Evolutionary conservation across 192 early-diverging fungal species (phyloP), one percentile per base, ranked within the genome.

Genomic region (Linderina pennispora): DNA sequence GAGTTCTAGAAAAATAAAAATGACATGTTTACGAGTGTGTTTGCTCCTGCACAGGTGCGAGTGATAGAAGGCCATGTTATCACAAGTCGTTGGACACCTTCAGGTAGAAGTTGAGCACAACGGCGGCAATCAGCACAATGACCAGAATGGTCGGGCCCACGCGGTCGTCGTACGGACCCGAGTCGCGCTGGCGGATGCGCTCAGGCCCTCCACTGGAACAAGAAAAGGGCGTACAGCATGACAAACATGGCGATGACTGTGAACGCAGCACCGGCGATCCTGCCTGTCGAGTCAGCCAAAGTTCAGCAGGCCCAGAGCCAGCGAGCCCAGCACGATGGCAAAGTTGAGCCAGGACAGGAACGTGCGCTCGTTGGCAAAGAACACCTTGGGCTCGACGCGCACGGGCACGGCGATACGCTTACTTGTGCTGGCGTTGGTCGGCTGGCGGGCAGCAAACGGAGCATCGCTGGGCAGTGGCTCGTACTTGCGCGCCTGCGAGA

Each of bases 351-450:
- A 95, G 3, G 90, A 82, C 32, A 93, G 67, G 44, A 93, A 92
- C 1, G 92, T 95, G 16, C 92, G 79, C 67, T 95, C 92, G 57
- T 96, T 96, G 23, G 91, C 91, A 65, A 96, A 94, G 58, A 91
- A 94, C 10, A 94, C 86, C 50, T 96, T 96, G 45, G 89, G 89
- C 33, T 91, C 87, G n/a, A 90, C 77, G 7, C 85, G 78, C 36
- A 80, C 61, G 3, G 87, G 87, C 4, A 87, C 56, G 20, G 80
- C 84, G 42, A 89, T 87, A 15, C 87, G 83, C 67, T 81, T 87
- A 13, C 63, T 66, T 1, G 39, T 36, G 11, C 23, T 48, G 32
- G 40, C 46, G 36, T 11, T 11, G 11, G 28, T 11, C 6, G 28
- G 11, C 28, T 31, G 28, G 6, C 11, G 28, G 28, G 28, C 28